phyloP scores from a whole-genome alignment of 2,329 filamentous ascomycete species.

The Didymella lethalis region DNA sequence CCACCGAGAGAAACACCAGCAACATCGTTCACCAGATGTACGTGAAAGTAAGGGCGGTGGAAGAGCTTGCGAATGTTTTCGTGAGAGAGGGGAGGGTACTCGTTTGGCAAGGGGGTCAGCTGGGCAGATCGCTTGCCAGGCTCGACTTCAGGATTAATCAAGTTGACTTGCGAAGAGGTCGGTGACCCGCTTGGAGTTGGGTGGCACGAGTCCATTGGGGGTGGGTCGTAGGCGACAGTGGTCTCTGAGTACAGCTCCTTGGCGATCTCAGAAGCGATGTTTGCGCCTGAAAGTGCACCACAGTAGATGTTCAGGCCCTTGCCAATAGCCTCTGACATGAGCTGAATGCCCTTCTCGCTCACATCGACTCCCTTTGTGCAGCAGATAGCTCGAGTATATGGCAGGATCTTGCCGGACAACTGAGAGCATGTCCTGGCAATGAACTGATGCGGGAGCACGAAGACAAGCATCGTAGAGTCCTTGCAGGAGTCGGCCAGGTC shows the following conservation, averaged over 20 bases:
- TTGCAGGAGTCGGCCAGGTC: slow-evolving; percentile 81
- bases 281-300: slow-evolving; percentile 92
- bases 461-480: slow-evolving; percentile 87
- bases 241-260: slow-evolving; percentile 97
- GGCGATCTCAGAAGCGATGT: slow-evolving; percentile 95
- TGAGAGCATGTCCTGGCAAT: slow-evolving; percentile 86
- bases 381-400: slow-evolving; percentile 90
- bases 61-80: slow-evolving; percentile 84
- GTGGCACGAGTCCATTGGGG: slow-evolving; percentile 82
- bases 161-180: slow-evolving; percentile 57
- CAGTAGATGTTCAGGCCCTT: slow-evolving; percentile 93
- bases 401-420: slow-evolving; percentile 86
- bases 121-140: slow-evolving; percentile 70
- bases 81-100: slow-evolving; percentile 89
- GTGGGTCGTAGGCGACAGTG: slow-evolving; percentile 94
- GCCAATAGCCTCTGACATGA: slow-evolving; percentile 96
- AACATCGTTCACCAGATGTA: slow-evolving; percentile 92
- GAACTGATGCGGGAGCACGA: slow-evolving; percentile 97
- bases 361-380: slow-evolving; percentile 99
- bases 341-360: slow-evolving; percentile 79
- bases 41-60: slow-evolving; percentile 97
- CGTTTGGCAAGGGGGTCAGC: slow-evolving; percentile 77
- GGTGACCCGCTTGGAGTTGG: slow-evolving; percentile 67
- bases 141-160: slow-evolving; percentile 61
- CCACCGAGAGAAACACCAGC: slow-evolving; percentile 94